Conservation (phyloP, 2,329 filamentous ascomycete species). For the Sordariomycetes sp. region DNA sequence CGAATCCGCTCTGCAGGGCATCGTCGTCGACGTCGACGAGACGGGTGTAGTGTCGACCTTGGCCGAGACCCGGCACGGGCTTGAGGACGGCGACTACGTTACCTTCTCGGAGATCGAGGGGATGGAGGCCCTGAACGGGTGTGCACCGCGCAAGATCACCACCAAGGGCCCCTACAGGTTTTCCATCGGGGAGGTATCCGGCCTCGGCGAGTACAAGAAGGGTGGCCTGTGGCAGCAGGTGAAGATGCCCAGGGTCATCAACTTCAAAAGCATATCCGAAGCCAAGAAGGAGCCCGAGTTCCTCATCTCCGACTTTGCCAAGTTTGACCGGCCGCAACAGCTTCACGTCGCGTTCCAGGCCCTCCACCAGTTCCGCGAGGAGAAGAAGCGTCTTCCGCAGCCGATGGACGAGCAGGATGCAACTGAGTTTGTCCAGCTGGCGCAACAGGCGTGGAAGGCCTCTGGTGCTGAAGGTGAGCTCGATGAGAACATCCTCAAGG, state of each 20-base stretch:
- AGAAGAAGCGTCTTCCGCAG: slow-evolving; percentile 62
- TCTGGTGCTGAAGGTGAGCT: slow-evolving; percentile 49
- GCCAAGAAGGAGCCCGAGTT: slow-evolving; percentile 81
- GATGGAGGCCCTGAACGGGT: slow-evolving; percentile 76
- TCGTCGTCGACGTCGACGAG: slow-evolving; percentile 79
- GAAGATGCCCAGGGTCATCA: slow-evolving; percentile 91
- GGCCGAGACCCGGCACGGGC: slow-evolving; percentile 86
- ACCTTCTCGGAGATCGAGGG: slow-evolving; percentile 90
- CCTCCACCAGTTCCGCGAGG: slow-evolving; percentile 70
- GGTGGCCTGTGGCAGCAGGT: slow-evolving; percentile 90
- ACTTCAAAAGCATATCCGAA: slow-evolving; percentile 71
- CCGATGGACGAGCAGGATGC: slow-evolving; percentile 82
- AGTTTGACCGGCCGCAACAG: slow-evolving; percentile 89
- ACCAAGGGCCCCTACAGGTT: slow-evolving; percentile 97
- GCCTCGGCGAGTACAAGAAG: slow-evolving; percentile 72
- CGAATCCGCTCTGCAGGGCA: slow-evolving; percentile 76
- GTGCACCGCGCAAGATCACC: slow-evolving; percentile 76
- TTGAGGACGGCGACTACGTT: slow-evolving; percentile 93
- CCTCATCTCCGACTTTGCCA: slow-evolving; percentile 89
- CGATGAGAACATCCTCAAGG: slow-evolving; percentile 83
- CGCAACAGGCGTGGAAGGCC: slow-evolving; percentile 61
- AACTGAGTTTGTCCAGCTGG: slow-evolving; percentile 58
- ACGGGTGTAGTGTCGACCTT: slow-evolving; percentile 84
- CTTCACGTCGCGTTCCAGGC: slow-evolving; percentile 89
- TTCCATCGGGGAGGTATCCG: slow-evolving; percentile 86